Percentiles rank a stretch among this genome's conserved stretches.
These are phyloP conservation scores for Blastocrithidia nonstop DNA, from an alignment of 208 protist species.

Conservation along the genomic window DNA sequence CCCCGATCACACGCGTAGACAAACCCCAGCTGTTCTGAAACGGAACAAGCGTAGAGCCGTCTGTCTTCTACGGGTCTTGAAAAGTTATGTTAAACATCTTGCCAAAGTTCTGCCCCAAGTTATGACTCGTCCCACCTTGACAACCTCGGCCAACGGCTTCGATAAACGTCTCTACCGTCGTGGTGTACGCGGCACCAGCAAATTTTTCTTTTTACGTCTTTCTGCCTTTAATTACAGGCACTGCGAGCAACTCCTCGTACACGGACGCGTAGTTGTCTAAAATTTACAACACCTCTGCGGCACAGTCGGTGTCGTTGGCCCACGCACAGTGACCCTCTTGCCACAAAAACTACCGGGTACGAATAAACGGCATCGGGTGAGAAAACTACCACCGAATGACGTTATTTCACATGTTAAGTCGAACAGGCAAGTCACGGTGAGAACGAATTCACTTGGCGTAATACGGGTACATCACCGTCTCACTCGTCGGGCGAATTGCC, in stretches of 20 bases:
- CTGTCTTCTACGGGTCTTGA: conserved; percentile 80
- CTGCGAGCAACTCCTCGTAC: conserved; percentile 96
- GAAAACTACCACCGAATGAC: conserved; percentile 99
- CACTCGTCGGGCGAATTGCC: conserved; percentile 97
- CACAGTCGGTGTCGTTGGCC: conserved; percentile 87
- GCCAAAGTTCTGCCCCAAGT: conserved; percentile 95
- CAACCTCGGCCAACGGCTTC: conserved; percentile 92
- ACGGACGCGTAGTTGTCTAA: conserved; percentile 91
- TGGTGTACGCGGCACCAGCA: conserved; percentile 96
- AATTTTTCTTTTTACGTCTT: conserved; percentile 99
- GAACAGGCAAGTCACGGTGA: conserved; percentile 96
- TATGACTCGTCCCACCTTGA: conserved; percentile 92
- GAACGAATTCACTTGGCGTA: conserved; percentile 96
- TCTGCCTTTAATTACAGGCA: conserved; percentile 91
- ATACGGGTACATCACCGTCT: conserved; percentile 98
- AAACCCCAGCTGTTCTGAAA: conserved; percentile 99
- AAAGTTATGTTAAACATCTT: conserved; percentile 97
- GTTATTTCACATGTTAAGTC: conserved; percentile 97
- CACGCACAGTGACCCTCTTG: conserved; percentile 97
- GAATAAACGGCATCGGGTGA: conserved; percentile 97
- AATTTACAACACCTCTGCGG: conserved; percentile 89
- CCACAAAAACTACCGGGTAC: conserved; percentile 98
- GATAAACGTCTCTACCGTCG: conserved; percentile 97
- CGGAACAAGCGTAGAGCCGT: conserved; percentile 68
- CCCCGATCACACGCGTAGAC: conserved; percentile 95